Percentiles rank a stretch among this genome's conserved stretches.
Conservation (phyloP, 805 yeast species). For the Clavispora asparagi region DNA sequence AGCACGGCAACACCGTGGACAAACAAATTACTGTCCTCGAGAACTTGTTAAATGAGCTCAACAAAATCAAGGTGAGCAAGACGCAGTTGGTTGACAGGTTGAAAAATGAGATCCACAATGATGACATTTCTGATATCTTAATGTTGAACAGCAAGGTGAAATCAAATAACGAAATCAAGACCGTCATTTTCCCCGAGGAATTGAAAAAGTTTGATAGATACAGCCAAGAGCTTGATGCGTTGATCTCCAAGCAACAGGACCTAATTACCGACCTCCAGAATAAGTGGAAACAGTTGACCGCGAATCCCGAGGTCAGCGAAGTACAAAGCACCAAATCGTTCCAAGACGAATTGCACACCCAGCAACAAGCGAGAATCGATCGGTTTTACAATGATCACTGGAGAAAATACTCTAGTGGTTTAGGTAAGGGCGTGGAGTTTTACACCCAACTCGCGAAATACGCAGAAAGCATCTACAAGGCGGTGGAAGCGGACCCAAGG, state of each 20-base stretch:
- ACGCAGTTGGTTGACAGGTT: conserved; percentile 55
- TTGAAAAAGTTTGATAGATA: conserved; percentile 70
- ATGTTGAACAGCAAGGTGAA: conserved; percentile 57
- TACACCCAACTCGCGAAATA: conserved; percentile 48
- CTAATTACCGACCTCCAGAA: conserved; percentile 31
- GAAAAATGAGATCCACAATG: conserved; percentile 66
- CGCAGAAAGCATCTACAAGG: conserved; percentile 23
- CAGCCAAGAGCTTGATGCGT: conserved; percentile 59
- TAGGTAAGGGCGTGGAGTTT: conserved; percentile 56
- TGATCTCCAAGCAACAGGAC: conserved; percentile 60
- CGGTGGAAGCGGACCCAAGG: conserved; percentile 11
- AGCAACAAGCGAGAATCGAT: conserved; percentile 33
- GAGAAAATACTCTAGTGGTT: conserved; percentile 53
- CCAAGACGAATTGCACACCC: conserved; percentile 28
- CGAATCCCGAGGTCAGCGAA: conserved; percentile 30
- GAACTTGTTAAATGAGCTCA: conserved; percentile 54
- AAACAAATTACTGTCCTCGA: conserved; percentile 47
- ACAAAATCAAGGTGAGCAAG: conserved; percentile 60
- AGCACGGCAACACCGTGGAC: conserved; percentile 19
- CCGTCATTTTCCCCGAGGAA: conserved; percentile 59
- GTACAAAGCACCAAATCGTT: conserved; percentile 39
- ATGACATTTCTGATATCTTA: conserved; percentile 77
- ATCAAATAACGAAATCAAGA: conserved; percentile 51
- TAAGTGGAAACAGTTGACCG: conserved; percentile 25
- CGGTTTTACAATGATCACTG: conserved; percentile 50